Base-by-base conservation (phyloP, 495 filamentous ascomycete genomes). In the Immersiella caudata region DNA sequence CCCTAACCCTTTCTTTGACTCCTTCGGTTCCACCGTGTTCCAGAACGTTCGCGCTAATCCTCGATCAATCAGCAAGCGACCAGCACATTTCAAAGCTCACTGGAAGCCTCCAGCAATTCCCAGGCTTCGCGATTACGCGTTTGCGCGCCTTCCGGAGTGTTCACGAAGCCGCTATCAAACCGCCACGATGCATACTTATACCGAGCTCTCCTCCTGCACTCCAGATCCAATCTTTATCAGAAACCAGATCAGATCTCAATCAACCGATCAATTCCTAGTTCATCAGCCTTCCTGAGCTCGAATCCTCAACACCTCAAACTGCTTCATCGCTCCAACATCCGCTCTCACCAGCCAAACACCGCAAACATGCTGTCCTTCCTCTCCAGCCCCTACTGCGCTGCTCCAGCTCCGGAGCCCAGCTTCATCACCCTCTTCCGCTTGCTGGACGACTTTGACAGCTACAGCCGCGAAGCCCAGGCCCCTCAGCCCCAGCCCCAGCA, bases 371-470 rank as follows among this genome's bases (percentile, higher is more conserved):
- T 64, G 16, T 64, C 62, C 62, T 33, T 64, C 62, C 55, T 64
- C 62, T 24, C 46, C 25, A 27, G n/a, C 49, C 46, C 62, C 46
- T 54, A 35, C 62, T 54, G n/a, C 46, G 50, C 62, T 29, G 60
- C 36, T 20, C 9, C 27, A 25, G 59, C 57, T 25, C 36, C 56
- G 56, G 73, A 81, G 58, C 77, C 75, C 66, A 79, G 87, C 77
- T 86, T 90, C 78, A 72, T 79, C 40, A 85, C 89, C 40, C 83
- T 93, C 70, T 90, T 93, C 83, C 86, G 85, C 49, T 79, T 94
- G 26, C 82, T 95, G 36, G 88, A 93, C 72, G 90, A 92, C 79
- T 90, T 90, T 73, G 89, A 88, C 71, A 77, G 78, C 71, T 84
- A 86, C 70, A 76, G 77, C 35, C 71, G 77, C 60, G 67, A 73